Base-by-base conservation (phyloP, 345 rosid genomes). In the Microcos paniculata region DNA sequence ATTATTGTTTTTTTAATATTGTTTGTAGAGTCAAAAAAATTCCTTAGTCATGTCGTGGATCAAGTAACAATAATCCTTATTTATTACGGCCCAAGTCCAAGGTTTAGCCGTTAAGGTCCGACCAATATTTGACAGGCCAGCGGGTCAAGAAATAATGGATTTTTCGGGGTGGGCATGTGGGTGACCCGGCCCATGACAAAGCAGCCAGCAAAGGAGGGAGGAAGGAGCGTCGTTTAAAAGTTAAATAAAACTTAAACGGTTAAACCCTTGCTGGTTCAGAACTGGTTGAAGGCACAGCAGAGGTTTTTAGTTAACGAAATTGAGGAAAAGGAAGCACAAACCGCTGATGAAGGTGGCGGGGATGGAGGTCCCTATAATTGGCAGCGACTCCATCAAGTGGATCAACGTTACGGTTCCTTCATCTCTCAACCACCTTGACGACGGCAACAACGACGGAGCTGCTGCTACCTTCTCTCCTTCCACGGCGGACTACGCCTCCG, bases 311-410 rank as follows among this genome's bases (percentile, higher is more conserved):
- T 19, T 48, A 57, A 68, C n/a, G 58, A 57, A 26, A 57, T 57
- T 13, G 62, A 26, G 40, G 40, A 7, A 7, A 35, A 35, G 6
- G 6, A 35, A 35, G 40, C 4, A 35, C 1, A 30, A 49, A 18
- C 10, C 4, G 15, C 61, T 9, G 48, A 73, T 73, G 71, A 51
- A 35, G 58, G n/a, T 69, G 57, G 84, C 74, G 45, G 97, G 99
- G 30, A 80, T 80, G 83, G 98, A 93, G 62, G 94, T 96, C 65
- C 97, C 96, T 23, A 74, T 91, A 62, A 67, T 78, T 49, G 90
- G 95, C 78, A 85, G 86, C 79, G 94, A 89, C 72, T 82, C 88
- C 74, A 70, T 93, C 79, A 87, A 82, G 59, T 93, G 94, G 94
- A 62, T 87, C 38, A 89, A 88, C n/a, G 72, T 93, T 62, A 71